A percentile compares a stretch with the other conserved stretches of the same genome.
phyloP scores from a whole-genome alignment of 305 asterid species.

The Vinca major region DNA sequence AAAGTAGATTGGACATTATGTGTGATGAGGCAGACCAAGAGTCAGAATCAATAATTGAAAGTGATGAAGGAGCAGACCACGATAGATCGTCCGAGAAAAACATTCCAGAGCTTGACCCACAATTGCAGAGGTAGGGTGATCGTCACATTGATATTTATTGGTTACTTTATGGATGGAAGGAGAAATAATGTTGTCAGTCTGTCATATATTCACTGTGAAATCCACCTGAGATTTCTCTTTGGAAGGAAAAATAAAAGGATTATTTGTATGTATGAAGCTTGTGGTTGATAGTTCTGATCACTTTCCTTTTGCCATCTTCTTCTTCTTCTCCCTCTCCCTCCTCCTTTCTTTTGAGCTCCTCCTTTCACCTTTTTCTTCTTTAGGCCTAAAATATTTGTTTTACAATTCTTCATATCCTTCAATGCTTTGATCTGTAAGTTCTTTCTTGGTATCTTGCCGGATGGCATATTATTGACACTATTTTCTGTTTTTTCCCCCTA shows the following conservation, averaged over 20 bases:
- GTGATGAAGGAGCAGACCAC: constrained; percentile 29
- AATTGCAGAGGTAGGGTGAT: constrained; percentile 41
- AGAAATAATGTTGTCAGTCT: not conserved
- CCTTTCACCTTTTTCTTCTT: not conserved
- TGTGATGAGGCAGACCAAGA: constrained; percentile 76
- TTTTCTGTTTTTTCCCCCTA: too few species aligned
- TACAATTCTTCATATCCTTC: too few species aligned
- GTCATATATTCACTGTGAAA: not conserved
- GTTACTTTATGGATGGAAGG: not conserved
- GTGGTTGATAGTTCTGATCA: not conserved
- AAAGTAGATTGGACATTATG: constrained; percentile 74
- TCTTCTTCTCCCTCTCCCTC: too few species aligned
- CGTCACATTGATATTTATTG: not conserved
- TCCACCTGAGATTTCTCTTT: not conserved
- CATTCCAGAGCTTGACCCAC: constrained; percentile 43
- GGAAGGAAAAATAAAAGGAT: not conserved
- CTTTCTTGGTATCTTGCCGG: too few species aligned
- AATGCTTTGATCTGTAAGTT: too few species aligned
- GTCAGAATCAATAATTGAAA: constrained; percentile 31
- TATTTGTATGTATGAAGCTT: too few species aligned
- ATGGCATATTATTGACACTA: too few species aligned
- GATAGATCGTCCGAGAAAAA: constrained; percentile 30
- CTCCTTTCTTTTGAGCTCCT: not conserved
- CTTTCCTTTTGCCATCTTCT: not conserved
- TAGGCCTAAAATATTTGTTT: too few species aligned